Evolutionary conservation across 2,329 filamentous ascomycete genomes (phyloP).

Genomic region (Trichoderma asperellum): DNA sequence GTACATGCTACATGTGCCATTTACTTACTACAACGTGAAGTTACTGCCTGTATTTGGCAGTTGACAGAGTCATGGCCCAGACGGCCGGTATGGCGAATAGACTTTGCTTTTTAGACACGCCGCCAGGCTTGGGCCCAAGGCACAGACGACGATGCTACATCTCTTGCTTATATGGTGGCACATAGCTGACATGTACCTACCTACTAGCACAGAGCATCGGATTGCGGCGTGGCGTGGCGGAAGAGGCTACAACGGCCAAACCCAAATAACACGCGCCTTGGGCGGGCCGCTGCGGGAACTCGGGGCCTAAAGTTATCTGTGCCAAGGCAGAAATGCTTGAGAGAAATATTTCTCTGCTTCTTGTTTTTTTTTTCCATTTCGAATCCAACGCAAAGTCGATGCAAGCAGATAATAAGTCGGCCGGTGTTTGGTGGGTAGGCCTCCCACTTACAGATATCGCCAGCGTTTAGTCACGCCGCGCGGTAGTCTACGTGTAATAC

Average conservation of each 20-base stretch:
- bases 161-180: not conserved
- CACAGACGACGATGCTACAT: not conserved
- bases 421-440: not conserved
- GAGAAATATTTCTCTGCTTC: not conserved
- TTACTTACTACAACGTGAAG: too few relatives aligned
- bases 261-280: slow-evolving; percentile 17
- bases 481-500: not conserved
- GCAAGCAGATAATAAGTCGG: not conserved
- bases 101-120: not conserved
- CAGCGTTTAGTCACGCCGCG: not conserved
- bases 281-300: slow-evolving; percentile 25
- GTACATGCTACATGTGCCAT: not conserved
- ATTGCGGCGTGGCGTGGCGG: slow-evolving; percentile 7
- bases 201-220: not conserved
- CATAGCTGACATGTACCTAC: not conserved
- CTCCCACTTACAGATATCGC: not conserved
- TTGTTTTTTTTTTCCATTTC: not conserved
- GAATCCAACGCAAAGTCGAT: not conserved
- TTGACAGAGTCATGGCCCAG: not conserved
- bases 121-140: not conserved
- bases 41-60: not conserved
- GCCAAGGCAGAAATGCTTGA: not conserved
- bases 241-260: slow-evolving; percentile 10
- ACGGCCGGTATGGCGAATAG: not conserved
- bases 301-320: not conserved